phyloP scores from a whole-genome alignment of 306 rosid genomes.

The Coriaria nepalensis region DNA sequence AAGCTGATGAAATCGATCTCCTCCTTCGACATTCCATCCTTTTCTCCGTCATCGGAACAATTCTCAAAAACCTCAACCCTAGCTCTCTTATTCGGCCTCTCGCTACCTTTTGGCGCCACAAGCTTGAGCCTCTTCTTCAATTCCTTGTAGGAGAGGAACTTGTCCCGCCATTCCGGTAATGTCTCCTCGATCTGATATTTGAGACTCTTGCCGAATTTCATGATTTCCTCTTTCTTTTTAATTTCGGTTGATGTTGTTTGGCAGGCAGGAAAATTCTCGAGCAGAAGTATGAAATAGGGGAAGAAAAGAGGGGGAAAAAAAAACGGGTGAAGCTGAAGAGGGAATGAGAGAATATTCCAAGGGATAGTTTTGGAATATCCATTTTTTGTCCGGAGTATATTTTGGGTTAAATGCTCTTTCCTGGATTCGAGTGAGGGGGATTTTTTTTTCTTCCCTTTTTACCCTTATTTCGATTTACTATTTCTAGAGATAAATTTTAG shows the following conservation, averaged over 20 bases:
- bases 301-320: neutral
- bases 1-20: conserved; percentile 52
- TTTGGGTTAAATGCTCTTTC: no score
- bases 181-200: conserved; percentile 86
- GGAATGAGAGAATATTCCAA: conserved; percentile 12
- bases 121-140: conserved; percentile 79
- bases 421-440: no score
- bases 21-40: conserved; percentile 37
- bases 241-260: neutral
- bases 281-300: neutral
- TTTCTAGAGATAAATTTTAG: no score
- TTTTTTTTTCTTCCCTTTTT: no score
- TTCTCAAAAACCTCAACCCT: conserved; percentile 20
- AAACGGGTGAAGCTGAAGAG: neutral
- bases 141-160: conserved; percentile 87
- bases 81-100: conserved; percentile 44
- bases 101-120: conserved; percentile 37
- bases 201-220: conserved; percentile 92
- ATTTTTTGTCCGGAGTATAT: no score
- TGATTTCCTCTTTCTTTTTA: no score
- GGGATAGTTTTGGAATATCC: conserved; percentile 17
- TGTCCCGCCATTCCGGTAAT: conserved; percentile 88
- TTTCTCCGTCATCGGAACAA: conserved; percentile 3
- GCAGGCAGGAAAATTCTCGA: neutral
- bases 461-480: no score